Conservation (phyloP, 2,329 filamentous ascomycete species). For the Aspergillus sp. region DNA sequence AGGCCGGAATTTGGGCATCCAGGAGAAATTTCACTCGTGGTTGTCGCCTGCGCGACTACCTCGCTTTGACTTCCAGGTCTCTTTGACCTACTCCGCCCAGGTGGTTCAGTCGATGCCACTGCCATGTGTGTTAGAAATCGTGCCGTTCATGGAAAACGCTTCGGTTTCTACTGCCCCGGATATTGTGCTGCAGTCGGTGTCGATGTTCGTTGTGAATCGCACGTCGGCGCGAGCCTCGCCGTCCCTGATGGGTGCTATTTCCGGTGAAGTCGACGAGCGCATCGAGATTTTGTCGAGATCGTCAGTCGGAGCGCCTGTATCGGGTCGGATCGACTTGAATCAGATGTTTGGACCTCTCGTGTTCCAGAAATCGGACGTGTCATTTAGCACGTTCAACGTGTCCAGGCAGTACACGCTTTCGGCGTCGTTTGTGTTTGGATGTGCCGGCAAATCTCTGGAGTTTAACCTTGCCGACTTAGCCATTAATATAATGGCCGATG, state of each 20-base stretch:
- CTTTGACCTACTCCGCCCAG: conserved; percentile 8
- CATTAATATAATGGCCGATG: conserved; percentile 1
- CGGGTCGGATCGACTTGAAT: conserved; percentile 5
- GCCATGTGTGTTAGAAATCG: conserved; percentile 3
- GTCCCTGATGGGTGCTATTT: conserved; percentile 12
- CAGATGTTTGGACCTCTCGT: conserved; percentile 9
- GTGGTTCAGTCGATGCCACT: conserved; percentile 9
- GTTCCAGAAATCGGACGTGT: conserved; percentile 8
- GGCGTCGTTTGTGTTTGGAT: conserved; percentile 8
- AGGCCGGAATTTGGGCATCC: conserved; percentile 5
- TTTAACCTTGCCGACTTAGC: conserved; percentile 2
- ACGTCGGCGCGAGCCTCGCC: conserved; percentile 13
- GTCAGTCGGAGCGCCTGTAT: conserved; percentile 2
- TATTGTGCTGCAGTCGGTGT: conserved; percentile 4
- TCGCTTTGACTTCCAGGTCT: conserved; percentile 13
- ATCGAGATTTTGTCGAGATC: conserved; percentile 9
- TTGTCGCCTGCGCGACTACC: conserved; percentile 13
- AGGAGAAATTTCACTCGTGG: conserved; percentile 15
- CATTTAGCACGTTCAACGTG: conserved; percentile 14
- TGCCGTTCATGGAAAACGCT: conserved; percentile 6
- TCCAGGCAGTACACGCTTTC: conserved; percentile 6
- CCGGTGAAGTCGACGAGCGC: conserved; percentile 8
- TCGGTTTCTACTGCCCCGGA: conserved; percentile 1
- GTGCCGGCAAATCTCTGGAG: conserved; percentile 5
- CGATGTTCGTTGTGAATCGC: conserved; percentile 5